Conservation (phyloP, 23 red algal species). For the Gracilaria gracilis region DNA sequence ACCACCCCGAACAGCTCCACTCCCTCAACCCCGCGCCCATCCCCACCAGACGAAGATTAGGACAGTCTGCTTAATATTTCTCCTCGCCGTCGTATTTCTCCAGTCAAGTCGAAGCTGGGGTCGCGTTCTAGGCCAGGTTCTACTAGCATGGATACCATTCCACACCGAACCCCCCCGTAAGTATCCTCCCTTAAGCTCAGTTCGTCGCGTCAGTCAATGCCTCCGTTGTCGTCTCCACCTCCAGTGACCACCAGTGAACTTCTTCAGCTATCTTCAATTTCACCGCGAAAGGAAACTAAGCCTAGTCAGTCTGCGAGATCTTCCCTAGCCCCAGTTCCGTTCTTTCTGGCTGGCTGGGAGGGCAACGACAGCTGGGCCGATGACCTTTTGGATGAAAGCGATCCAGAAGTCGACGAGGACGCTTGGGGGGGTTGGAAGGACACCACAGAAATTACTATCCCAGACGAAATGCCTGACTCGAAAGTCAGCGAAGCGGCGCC, state of each 20-base stretch:
- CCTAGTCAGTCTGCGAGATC: background rate
- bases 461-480: background rate
- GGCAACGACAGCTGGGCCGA: constrained; percentile 68
- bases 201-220: background rate
- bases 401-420: constrained; percentile 54
- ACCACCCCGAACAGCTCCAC: constrained; percentile 32
- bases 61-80: constrained; percentile 33
- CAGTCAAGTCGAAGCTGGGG: constrained; percentile 15
- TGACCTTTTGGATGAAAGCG: constrained; percentile 28
- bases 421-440: constrained; percentile 35
- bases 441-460: constrained; percentile 6
- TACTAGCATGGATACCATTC: background rate
- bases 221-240: background rate
- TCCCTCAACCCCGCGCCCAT: constrained; percentile 37
- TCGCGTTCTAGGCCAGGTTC: constrained; percentile 31
- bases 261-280: background rate
- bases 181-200: background rate
- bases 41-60: constrained; percentile 45
- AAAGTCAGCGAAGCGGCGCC: background rate
- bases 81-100: constrained; percentile 51
- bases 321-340: constrained; percentile 26
- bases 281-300: background rate
- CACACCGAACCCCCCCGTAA: background rate
- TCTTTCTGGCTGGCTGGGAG: constrained; percentile 70
- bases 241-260: background rate